These are phyloP conservation scores for Porogramme epimiltina DNA, from an alignment of 1,284 basidiomycete genomes.

Conservation along the genomic window DNA sequence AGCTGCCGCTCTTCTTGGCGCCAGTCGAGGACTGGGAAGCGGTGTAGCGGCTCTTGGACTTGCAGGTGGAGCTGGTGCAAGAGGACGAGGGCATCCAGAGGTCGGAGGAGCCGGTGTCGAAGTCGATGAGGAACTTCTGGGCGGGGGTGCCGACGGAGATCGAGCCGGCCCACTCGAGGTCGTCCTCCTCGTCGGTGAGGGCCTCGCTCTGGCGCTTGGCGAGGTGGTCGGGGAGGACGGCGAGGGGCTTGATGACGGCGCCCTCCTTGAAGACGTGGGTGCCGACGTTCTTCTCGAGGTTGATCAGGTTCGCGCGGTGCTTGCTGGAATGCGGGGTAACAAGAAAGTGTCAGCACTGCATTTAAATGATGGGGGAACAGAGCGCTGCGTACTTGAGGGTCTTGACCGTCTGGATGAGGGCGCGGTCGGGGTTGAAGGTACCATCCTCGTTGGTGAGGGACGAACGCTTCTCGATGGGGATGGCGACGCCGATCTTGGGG, in stretches of 20 bases:
- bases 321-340: conserved; percentile 19
- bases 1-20: conserved; percentile 26
- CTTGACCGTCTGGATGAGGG: conserved; percentile 21
- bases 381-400: conserved; percentile 25
- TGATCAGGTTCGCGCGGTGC: conserved; percentile 29
- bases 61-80: conserved; percentile 38
- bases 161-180: conserved; percentile 30
- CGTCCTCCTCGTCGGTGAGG: conserved; percentile 23
- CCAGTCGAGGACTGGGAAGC: conserved; percentile 33
- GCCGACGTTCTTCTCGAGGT: conserved; percentile 26
- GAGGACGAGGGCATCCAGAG: conserved; percentile 41
- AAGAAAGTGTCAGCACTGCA: not conserved
- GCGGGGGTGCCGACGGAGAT: conserved; percentile 34
- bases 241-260: conserved; percentile 20
- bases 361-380: not conserved
- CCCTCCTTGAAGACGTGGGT: conserved; percentile 21
- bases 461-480: conserved; percentile 23
- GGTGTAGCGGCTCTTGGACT: conserved; percentile 36
- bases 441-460: conserved; percentile 25
- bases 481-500: conserved; percentile 17
- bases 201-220: conserved; percentile 23
- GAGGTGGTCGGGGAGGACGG: conserved; percentile 8
- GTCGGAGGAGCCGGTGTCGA: conserved; percentile 26
- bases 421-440: conserved; percentile 25
- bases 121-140: conserved; percentile 27